A percentile compares a stretch with the other conserved stretches of the same genome.
phyloP scores from a whole-genome alignment of 148 eudicot genomes.

The Rhododendron vialii region DNA sequence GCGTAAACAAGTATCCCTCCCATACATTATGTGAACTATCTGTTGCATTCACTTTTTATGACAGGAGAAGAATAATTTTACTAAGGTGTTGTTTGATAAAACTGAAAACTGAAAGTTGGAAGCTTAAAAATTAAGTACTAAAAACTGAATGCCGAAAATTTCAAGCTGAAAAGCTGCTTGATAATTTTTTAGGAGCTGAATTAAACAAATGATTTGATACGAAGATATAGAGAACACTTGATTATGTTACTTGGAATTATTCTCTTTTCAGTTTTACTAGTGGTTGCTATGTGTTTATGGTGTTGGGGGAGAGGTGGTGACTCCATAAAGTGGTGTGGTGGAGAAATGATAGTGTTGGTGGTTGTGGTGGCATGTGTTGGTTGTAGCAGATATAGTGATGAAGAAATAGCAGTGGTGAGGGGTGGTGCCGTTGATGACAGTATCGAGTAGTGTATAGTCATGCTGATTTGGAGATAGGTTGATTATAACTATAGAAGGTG shows the following conservation, averaged over 20 bases:
- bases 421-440: not conserved
- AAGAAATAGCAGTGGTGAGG: not conserved
- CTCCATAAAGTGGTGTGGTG: not conserved
- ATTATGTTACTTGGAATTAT: not conserved
- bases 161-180: not conserved
- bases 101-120: not conserved
- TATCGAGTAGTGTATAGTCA: not conserved
- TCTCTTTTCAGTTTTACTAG: not conserved
- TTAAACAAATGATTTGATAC: not conserved
- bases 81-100: not conserved
- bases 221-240: not conserved
- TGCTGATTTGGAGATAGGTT: not conserved
- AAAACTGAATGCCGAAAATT: not conserved
- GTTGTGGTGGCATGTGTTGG: not conserved
- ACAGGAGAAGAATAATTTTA: not conserved
- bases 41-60: not conserved
- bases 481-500: not conserved
- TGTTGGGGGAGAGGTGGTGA: not conserved
- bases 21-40: not conserved
- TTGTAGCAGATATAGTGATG: not conserved
- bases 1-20: constrained; percentile 94
- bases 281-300: not conserved
- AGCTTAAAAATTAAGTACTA: not conserved
- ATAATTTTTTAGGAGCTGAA: not conserved
- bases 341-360: not conserved